Conservation (phyloP, 148 eudicot genomes). For the Rhododendron griersonianum region DNA sequence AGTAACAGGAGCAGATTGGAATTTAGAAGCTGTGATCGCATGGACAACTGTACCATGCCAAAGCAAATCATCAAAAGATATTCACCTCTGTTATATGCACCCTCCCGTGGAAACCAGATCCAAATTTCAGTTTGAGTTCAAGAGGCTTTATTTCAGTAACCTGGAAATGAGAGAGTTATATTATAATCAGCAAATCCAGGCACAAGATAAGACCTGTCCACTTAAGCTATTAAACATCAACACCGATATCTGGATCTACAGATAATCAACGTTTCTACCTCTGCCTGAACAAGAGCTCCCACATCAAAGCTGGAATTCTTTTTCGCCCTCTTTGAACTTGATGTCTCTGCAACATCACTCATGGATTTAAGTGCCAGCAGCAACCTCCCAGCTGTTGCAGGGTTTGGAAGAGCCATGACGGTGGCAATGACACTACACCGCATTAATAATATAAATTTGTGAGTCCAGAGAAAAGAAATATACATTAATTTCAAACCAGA, state of each 20-base stretch:
- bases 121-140: constrained; percentile 84
- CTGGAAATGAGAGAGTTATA: constrained; percentile 24
- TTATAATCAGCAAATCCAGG: not conserved
- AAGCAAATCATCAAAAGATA: not conserved
- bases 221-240: not conserved
- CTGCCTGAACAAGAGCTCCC: constrained; percentile 79
- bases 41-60: not conserved
- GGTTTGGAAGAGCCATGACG: constrained; percentile 70
- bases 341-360: constrained; percentile 49
- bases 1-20: not conserved
- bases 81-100: constrained; percentile 81
- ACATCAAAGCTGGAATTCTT: constrained; percentile 60
- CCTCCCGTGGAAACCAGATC: constrained; percentile 70
- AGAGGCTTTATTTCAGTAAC: constrained; percentile 82
- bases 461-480: not conserved
- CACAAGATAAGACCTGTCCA: not conserved
- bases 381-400: constrained; percentile 67
- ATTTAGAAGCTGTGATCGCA: not conserved
- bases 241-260: not conserved
- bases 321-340: constrained; percentile 73
- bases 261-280: constrained; percentile 32
- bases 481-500: not conserved
- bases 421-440: constrained; percentile 59
- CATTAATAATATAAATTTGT: constrained; percentile 9
- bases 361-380: constrained; percentile 68